A percentile compares a stretch with the other conserved stretches of the same genome.
phyloP scores from a whole-genome alignment of 2,329 filamentous ascomycete species.

The Fusarium scirpi region DNA sequence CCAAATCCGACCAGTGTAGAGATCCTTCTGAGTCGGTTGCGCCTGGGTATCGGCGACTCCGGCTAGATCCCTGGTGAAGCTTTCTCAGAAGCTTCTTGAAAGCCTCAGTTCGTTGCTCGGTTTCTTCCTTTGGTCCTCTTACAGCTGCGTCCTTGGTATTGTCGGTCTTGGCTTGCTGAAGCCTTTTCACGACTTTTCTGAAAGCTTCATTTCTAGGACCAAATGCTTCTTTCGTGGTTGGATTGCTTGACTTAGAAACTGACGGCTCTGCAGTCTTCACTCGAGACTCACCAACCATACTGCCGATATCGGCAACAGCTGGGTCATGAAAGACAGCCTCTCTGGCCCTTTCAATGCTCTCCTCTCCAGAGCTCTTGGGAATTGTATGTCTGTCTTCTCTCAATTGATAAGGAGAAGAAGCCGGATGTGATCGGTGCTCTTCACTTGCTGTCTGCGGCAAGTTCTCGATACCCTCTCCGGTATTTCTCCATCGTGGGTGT shows the following conservation, averaged over 20 bases:
- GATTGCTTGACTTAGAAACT: background rate
- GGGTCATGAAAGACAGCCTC: conserved; percentile 35
- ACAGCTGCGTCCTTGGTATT: background rate
- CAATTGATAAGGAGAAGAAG: background rate
- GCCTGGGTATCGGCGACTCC: background rate
- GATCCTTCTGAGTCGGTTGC: background rate
- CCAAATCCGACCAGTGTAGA: background rate
- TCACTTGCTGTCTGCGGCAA: background rate
- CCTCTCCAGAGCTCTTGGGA: background rate
- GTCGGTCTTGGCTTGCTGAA: conserved; percentile 21
- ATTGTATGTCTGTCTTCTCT: background rate
- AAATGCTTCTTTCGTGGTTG: background rate
- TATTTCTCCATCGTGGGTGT: background rate
- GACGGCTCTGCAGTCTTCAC: background rate
- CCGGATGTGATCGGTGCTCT: conserved; percentile 6
- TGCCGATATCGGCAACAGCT: conserved; percentile 31
- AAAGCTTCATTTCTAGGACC: conserved; percentile 42
- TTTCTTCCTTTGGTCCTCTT: background rate
- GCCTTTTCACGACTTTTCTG: conserved; percentile 45
- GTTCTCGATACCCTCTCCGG: conserved; percentile 17
- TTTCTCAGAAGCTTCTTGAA: conserved; percentile 49
- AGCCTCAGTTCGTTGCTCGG: conserved; percentile 33
- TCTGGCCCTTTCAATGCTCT: conserved; percentile 16
- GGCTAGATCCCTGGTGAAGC: conserved; percentile 34
- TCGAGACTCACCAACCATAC: background rate